These are phyloP conservation scores for Clavispora fructus DNA, from an alignment of 805 yeast species.

Conservation along the genomic window DNA sequence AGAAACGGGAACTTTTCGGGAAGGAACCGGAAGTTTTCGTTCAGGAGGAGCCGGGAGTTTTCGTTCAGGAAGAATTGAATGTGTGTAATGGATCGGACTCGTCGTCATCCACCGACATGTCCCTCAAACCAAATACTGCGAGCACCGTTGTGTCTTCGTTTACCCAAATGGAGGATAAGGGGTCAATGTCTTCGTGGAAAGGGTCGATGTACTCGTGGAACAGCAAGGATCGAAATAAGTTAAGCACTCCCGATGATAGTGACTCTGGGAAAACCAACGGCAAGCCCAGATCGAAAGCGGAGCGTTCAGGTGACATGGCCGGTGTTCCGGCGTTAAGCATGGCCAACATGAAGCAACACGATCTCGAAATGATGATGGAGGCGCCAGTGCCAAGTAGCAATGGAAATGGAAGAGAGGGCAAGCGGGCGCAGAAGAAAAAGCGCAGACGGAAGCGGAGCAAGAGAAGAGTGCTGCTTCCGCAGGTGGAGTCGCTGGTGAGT, in stretches of 20 bases:
- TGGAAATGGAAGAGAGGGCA: not conserved
- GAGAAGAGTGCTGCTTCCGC: slow-evolving; percentile 5
- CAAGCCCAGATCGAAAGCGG: not conserved
- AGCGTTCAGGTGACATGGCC: not conserved
- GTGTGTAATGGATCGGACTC: not conserved
- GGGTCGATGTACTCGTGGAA: not conserved
- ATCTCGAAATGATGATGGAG: slow-evolving; percentile 2
- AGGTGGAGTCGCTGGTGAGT: slow-evolving; percentile 9
- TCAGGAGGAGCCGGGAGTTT: not conserved
- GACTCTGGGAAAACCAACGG: not conserved
- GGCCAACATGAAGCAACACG: slow-evolving; percentile 17
- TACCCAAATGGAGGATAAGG: not conserved
- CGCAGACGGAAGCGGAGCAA: slow-evolving; percentile 2
- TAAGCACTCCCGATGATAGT: not conserved
- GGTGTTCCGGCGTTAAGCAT: slow-evolving; percentile 3
- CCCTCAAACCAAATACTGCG: not conserved
- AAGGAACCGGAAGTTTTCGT: too few relatives aligned
- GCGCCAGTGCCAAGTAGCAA: not conserved
- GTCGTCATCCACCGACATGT: not conserved
- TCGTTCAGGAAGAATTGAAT: not conserved
- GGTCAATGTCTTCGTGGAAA: not conserved
- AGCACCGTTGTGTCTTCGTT: not conserved
- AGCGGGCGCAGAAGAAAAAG: slow-evolving; percentile 1
- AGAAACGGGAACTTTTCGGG: too few relatives aligned
- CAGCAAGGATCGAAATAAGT: not conserved